Evolutionary conservation across 208 protist species (phyloP).

Genomic region (Willaertia magna): DNA sequence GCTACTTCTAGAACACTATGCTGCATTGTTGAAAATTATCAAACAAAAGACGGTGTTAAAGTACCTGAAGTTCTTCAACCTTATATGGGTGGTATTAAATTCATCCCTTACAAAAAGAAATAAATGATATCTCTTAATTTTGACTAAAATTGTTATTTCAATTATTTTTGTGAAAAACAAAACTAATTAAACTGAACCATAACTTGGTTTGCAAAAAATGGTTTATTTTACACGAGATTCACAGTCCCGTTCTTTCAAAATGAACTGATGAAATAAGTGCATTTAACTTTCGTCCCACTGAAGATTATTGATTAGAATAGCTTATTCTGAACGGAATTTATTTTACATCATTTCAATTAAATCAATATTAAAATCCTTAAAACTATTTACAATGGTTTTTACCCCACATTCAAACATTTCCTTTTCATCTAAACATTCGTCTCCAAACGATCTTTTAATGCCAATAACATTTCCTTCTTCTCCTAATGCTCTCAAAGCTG

Average conservation of each 20-base stretch:
- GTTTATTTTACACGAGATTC: too few relatives aligned
- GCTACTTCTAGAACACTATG: slow-evolving; percentile 97
- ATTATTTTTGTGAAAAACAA: too few relatives aligned
- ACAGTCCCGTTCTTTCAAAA: too few relatives aligned
- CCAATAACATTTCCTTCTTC: not conserved
- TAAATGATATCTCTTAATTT: too few relatives aligned
- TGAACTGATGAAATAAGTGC: too few relatives aligned
- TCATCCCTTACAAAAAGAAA: slow-evolving; percentile 36
- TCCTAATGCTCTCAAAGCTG: not conserved
- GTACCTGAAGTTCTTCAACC: slow-evolving; percentile 72
- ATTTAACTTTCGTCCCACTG: too few relatives aligned
- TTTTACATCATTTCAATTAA: not conserved
- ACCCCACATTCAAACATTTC: not conserved
- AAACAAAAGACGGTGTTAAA: slow-evolving; percentile 80
- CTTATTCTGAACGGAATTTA: too few relatives aligned
- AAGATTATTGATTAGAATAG: too few relatives aligned
- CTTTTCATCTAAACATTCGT: not conserved
- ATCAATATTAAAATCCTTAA: not conserved
- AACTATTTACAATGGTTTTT: not conserved
- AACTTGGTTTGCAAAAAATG: too few relatives aligned
- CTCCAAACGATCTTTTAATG: not conserved
- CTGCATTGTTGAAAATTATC: slow-evolving; percentile 98
- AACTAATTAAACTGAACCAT: too few relatives aligned
- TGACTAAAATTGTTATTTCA: too few relatives aligned
- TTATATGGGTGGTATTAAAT: slow-evolving; percentile 50